A percentile compares a stretch with the other conserved stretches of the same genome.
Evolutionary conservation across 208 protist species (phyloP).

Genomic region (Wallacemonas sp.): DNA sequence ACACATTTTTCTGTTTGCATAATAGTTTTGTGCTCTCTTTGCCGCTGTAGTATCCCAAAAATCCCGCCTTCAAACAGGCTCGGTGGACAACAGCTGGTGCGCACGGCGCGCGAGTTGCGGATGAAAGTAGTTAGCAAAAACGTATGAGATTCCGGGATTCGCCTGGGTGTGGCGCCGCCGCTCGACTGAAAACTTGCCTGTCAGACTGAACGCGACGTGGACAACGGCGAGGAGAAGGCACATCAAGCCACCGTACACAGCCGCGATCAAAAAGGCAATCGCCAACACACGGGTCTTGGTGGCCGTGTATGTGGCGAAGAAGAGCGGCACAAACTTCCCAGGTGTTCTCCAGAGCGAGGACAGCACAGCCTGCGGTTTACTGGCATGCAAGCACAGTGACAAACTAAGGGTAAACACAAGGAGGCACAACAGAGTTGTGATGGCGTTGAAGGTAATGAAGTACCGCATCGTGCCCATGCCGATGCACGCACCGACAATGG

Average conservation of each 20-base stretch:
- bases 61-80: constrained; percentile 2
- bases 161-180: constrained; percentile 23
- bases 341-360: neutral
- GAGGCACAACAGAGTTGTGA: constrained; percentile 21
- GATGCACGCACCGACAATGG: constrained; percentile 67
- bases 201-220: constrained; percentile 8
- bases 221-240: constrained; percentile 15
- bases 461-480: constrained; percentile 72
- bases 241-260: constrained; percentile 17
- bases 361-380: neutral
- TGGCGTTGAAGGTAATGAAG: constrained; percentile 65
- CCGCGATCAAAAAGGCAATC: constrained; percentile 7
- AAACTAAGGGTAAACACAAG: constrained; percentile 4
- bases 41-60: too few relatives aligned
- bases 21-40: too few relatives aligned
- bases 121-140: constrained; percentile 31
- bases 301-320: constrained; percentile 4
- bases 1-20: too few relatives aligned
- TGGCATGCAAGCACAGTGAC: neutral
- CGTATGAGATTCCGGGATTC: constrained; percentile 12
- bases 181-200: constrained; percentile 29
- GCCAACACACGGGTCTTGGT: neutral
- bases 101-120: constrained; percentile 17
- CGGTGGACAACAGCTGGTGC: neutral
- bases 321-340: neutral